phyloP scores from a whole-genome alignment of 2,329 filamentous ascomycete species.

The Colletotrichum sp. region DNA sequence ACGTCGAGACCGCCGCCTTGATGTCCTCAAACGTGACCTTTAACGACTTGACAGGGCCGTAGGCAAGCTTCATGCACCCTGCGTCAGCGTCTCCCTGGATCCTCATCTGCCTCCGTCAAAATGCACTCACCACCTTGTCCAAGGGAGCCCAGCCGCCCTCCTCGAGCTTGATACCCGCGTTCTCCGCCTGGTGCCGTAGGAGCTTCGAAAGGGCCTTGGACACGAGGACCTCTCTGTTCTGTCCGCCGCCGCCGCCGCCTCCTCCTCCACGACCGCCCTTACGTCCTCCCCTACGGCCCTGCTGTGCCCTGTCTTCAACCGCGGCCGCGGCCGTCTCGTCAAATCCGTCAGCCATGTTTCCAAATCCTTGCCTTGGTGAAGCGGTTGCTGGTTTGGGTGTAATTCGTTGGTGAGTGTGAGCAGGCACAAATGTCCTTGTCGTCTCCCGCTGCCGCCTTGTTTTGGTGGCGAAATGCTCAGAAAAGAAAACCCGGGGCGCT shows the following conservation, averaged over 20 bases:
- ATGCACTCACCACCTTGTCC: slow-evolving; percentile 60
- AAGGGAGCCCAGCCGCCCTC: slow-evolving; percentile 63
- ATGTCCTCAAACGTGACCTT: slow-evolving; percentile 80
- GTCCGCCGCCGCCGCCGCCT: slow-evolving; percentile 30
- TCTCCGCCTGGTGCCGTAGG: slow-evolving; percentile 60
- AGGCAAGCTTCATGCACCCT: slow-evolving; percentile 49
- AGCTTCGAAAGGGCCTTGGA: slow-evolving; percentile 60
- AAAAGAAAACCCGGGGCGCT: neutral
- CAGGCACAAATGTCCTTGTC: slow-evolving; percentile 37
- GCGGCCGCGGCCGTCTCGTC: neutral
- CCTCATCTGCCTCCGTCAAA: neutral
- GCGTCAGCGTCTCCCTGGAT: neutral
- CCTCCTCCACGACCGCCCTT: slow-evolving; percentile 30
- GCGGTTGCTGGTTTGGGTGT: slow-evolving; percentile 67
- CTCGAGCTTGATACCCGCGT: slow-evolving; percentile 62
- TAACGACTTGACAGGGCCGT: slow-evolving; percentile 67
- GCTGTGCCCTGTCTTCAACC: slow-evolving; percentile 22
- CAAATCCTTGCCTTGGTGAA: neutral
- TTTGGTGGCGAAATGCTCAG: neutral
- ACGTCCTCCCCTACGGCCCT: slow-evolving; percentile 27
- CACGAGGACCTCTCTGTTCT: slow-evolving; percentile 50
- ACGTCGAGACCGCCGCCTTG: slow-evolving; percentile 69
- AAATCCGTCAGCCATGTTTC: neutral
- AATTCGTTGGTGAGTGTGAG: slow-evolving; percentile 72
- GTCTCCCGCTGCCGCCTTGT: neutral